These are phyloP conservation scores for Ramaria rubella DNA, from an alignment of 768 basidiomycete genomes.

Conservation along the genomic window DNA sequence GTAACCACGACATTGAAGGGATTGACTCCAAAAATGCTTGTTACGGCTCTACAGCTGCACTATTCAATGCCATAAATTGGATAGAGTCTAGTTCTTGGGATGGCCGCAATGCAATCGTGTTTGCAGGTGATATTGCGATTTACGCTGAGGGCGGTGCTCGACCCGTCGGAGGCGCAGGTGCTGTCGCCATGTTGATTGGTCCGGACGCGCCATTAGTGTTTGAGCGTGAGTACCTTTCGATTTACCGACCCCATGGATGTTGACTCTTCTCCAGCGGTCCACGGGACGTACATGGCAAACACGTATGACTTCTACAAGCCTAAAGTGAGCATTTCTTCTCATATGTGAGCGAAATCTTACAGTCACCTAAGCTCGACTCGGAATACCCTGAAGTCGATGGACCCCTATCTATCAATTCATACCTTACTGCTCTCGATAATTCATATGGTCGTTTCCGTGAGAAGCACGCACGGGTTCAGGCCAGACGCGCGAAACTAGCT, in stretches of 20 bases:
- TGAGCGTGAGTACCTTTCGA: constrained; percentile 64
- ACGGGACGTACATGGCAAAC: constrained; percentile 96
- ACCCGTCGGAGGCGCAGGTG: constrained; percentile 95
- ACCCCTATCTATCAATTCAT: constrained; percentile 91
- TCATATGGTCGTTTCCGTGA: constrained; percentile 81
- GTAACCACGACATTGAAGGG: constrained; percentile 97
- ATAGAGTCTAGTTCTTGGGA: constrained; percentile 95
- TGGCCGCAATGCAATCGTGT: constrained; percentile 94
- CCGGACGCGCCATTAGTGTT: constrained; percentile 92
- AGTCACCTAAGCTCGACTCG: constrained; percentile 50
- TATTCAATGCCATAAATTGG: constrained; percentile 99
- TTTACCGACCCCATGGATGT: constrained; percentile 7
- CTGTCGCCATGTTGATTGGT: constrained; percentile 90
- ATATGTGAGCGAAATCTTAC: neutral
- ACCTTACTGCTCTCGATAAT: constrained; percentile 88
- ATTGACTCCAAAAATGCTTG: constrained; percentile 99
- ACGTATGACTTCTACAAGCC: constrained; percentile 99
- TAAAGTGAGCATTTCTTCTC: constrained; percentile 27
- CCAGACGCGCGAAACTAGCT: constrained; percentile 8
- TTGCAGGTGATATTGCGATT: constrained; percentile 94
- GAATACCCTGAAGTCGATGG: constrained; percentile 98
- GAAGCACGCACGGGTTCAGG: constrained; percentile 62
- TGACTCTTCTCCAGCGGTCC: constrained; percentile 59
- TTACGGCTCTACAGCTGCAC: constrained; percentile 96
- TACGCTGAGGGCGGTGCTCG: constrained; percentile 95